These are phyloP conservation scores for Leccinum subgranulosum DNA, from an alignment of 768 basidiomycete genomes.

Conservation along the genomic window DNA sequence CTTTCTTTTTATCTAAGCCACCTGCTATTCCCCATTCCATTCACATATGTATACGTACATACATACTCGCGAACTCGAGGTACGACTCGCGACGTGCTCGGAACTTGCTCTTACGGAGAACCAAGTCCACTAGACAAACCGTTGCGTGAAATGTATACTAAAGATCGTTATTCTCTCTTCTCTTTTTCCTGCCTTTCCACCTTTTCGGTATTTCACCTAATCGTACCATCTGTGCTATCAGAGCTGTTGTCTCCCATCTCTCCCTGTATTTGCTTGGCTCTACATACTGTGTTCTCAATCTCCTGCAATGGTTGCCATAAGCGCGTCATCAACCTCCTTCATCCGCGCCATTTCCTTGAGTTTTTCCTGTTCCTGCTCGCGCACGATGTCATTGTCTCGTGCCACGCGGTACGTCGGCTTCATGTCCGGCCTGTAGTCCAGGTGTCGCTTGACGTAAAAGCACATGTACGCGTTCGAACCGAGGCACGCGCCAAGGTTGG, in stretches of 20 bases:
- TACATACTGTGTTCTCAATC: constrained; percentile 10
- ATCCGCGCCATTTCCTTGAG: constrained; percentile 52
- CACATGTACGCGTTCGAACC: constrained; percentile 88
- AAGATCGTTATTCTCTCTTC: neutral
- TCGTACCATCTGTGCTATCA: neutral
- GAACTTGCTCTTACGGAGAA: neutral
- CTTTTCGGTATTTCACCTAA: neutral
- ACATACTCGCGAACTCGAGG: constrained; percentile 1
- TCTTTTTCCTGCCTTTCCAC: neutral
- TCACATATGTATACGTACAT: constrained; percentile 1
- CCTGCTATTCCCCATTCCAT: neutral
- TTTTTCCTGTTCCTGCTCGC: constrained; percentile 54
- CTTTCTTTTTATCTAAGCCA: neutral
- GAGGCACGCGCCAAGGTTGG: constrained; percentile 66
- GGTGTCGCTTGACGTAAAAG: constrained; percentile 87
- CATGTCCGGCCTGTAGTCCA: constrained; percentile 76
- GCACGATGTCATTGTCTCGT: constrained; percentile 63
- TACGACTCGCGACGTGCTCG: constrained; percentile 9
- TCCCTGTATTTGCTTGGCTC: neutral
- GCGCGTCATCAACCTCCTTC: constrained; percentile 63
- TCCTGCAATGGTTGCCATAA: constrained; percentile 45
- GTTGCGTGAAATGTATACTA: constrained; percentile 9
- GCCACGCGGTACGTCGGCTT: constrained; percentile 66
- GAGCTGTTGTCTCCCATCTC: neutral
- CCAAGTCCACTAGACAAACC: constrained; percentile 10